These are phyloP conservation scores for Herpetomonas muscarum DNA, from an alignment of 208 protist species.

Conservation along the genomic window DNA sequence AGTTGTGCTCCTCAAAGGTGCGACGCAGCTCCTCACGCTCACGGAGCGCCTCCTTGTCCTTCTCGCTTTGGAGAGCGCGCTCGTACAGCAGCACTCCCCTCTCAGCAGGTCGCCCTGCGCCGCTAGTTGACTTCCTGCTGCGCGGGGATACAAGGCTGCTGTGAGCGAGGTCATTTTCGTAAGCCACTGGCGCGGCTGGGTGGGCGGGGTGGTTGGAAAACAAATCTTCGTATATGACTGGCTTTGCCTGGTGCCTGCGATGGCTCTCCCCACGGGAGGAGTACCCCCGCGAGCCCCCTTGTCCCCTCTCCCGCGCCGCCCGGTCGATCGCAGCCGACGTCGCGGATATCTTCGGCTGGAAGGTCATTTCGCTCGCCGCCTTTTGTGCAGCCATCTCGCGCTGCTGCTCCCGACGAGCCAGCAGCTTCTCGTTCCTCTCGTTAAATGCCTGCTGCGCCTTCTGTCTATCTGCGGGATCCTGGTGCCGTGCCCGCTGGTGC, in stretches of 20 bases:
- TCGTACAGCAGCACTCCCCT: constrained; percentile 42
- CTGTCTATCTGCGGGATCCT: constrained; percentile 10
- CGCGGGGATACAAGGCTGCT: too few relatives aligned
- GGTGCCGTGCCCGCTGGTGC: background rate
- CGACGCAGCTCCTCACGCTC: constrained; percentile 6
- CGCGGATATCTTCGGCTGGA: constrained; percentile 56
- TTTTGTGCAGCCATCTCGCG: constrained; percentile 18
- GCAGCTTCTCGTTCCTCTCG: constrained; percentile 28
- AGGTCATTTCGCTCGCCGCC: constrained; percentile 27
- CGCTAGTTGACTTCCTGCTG: too few relatives aligned
- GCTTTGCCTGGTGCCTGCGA: too few relatives aligned
- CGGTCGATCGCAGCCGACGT: constrained; percentile 62
- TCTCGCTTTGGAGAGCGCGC: constrained; percentile 19
- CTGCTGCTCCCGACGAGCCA: constrained; percentile 34
- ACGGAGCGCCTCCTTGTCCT: constrained; percentile 8
- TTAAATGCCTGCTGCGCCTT: constrained; percentile 34
- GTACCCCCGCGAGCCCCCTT: constrained; percentile 1
- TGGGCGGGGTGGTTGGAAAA: too few relatives aligned
- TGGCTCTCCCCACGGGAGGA: too few relatives aligned
- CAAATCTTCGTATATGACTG: too few relatives aligned
- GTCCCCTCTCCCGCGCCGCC: background rate
- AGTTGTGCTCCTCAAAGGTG: background rate
- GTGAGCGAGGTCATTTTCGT: too few relatives aligned
- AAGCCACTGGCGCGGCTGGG: too few relatives aligned
- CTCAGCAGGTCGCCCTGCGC: constrained; percentile 12